Conservation (phyloP, 306 rosid species). For the Abrus precatorius region DNA sequence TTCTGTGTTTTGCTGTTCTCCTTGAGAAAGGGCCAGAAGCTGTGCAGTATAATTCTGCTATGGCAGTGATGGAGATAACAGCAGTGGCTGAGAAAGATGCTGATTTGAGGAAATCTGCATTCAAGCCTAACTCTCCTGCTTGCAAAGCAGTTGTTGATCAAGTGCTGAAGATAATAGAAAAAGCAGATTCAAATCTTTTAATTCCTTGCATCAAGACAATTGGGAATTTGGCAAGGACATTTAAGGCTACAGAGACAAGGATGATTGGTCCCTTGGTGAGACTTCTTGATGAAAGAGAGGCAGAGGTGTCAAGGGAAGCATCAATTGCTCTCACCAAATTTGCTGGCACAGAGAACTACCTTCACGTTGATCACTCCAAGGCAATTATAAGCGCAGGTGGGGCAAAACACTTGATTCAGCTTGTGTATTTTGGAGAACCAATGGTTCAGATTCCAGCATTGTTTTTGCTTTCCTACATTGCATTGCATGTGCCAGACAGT, state of each 20-base stretch:
- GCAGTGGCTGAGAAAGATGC: conserved; percentile 87
- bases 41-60: conserved; percentile 81
- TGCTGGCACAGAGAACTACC: conserved; percentile 77
- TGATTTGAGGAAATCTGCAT: conserved; percentile 85
- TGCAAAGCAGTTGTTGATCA: conserved; percentile 95
- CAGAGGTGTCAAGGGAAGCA: conserved; percentile 75
- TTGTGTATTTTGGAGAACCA: conserved; percentile 87
- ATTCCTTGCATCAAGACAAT: conserved; percentile 80
- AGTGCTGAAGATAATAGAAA: conserved; percentile 70
- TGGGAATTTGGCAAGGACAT: conserved; percentile 90
- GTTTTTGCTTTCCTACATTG: conserved; percentile 78
- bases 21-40: conserved; percentile 81
- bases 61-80: conserved; percentile 95
- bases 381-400: conserved; percentile 87
- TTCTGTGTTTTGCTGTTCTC: conserved; percentile 85
- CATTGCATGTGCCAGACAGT: conserved; percentile 89
- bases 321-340: conserved; percentile 78
- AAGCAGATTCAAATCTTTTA: conserved; percentile 74
- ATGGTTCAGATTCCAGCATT: conserved; percentile 73
- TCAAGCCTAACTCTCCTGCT: conserved; percentile 94
- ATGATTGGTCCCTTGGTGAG: conserved; percentile 81
- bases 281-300: conserved; percentile 86
- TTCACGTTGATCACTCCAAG: conserved; percentile 81
- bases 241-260: conserved; percentile 83
- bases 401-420: conserved; percentile 82